These are phyloP conservation scores for Aspergillus heteromorphus DNA, from an alignment of 495 filamentous ascomycete species.

Conservation along the genomic window DNA sequence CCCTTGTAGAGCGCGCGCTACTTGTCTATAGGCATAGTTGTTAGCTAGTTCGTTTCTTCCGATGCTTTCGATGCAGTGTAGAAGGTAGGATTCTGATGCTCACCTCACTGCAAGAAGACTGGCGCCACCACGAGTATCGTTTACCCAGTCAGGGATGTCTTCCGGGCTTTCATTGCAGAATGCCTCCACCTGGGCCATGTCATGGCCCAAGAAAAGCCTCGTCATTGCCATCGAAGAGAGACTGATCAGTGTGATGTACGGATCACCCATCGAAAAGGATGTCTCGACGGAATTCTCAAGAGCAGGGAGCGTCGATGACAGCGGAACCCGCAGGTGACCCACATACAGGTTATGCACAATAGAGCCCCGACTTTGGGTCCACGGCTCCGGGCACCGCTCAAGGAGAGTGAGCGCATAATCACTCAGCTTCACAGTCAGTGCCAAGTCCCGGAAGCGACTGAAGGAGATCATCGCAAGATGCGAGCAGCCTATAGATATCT, in stretches of 20 bases:
- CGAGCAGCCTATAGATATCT: conserved; percentile 70
- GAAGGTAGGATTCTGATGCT: conserved; percentile 1
- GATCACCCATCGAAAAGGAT: conserved; percentile 66
- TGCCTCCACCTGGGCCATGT: conserved; percentile 67
- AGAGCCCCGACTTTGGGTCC: conserved; percentile 63
- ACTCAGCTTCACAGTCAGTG: conserved; percentile 61
- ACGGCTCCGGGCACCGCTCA: conserved; percentile 60
- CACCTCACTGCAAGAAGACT: conserved; percentile 58
- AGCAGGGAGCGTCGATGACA: conserved; percentile 53
- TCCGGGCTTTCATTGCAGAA: conserved; percentile 69
- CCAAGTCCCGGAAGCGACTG: conserved; percentile 65
- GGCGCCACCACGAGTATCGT: conserved; percentile 74
- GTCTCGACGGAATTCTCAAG: conserved; percentile 66
- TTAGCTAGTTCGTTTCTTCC: conserved; percentile 6
- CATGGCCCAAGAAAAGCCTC: conserved; percentile 67
- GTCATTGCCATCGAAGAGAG: conserved; percentile 66
- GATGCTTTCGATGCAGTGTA: no score
- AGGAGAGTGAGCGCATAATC: conserved; percentile 61
- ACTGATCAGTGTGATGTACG: conserved; percentile 68
- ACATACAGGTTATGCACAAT: conserved; percentile 71
- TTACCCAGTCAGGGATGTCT: conserved; percentile 68
- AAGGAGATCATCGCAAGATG: conserved; percentile 70
- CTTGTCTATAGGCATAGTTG: conserved; percentile 47
- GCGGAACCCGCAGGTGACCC: conserved; percentile 61
- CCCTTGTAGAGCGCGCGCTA: conserved; percentile 73